Evolutionary conservation across 2,329 filamentous ascomycete genomes (phyloP).

Genomic region (Paraconiothyrium sp.): DNA sequence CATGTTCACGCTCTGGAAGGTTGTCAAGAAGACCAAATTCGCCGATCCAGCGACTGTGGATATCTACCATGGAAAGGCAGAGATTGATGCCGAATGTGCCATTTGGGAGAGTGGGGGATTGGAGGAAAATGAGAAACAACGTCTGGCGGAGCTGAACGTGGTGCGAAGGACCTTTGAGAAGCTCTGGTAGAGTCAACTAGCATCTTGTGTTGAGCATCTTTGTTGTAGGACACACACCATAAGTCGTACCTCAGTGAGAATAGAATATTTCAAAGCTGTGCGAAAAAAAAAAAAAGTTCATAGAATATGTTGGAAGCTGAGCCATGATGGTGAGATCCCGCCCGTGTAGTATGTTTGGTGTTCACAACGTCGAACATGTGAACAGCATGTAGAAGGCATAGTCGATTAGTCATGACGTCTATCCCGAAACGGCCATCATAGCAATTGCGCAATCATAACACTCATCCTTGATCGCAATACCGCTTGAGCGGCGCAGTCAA

Average conservation of each 20-base stretch:
- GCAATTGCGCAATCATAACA: neutral
- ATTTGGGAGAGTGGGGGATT: slow-evolving; percentile 16
- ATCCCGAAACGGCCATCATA: no score
- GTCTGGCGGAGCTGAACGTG: neutral
- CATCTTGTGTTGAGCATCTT: neutral
- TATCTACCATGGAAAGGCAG: slow-evolving; percentile 54
- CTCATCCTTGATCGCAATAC: neutral
- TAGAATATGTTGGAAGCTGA: no score
- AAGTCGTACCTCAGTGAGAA: neutral
- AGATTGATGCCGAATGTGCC: slow-evolving; percentile 52
- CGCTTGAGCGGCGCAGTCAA: neutral
- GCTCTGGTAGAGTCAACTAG: slow-evolving; percentile 1
- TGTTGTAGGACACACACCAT: neutral
- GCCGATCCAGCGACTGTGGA: slow-evolving; percentile 48
- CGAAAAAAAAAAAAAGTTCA: no score
- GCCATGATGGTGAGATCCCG: no score
- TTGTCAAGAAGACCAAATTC: slow-evolving; percentile 66
- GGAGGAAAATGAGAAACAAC: slow-evolving; percentile 8
- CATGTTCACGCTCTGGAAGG: slow-evolving; percentile 65
- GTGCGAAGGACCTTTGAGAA: slow-evolving; percentile 4
- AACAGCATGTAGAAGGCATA: no score
- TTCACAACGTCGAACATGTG: no score
- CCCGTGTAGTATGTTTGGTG: no score
- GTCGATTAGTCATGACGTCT: no score
- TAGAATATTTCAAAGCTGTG: neutral